Percentiles rank a stretch among this genome's conserved stretches.
Conservation (phyloP, 2,329 filamentous ascomycete species). For the Endothia cerciana region DNA sequence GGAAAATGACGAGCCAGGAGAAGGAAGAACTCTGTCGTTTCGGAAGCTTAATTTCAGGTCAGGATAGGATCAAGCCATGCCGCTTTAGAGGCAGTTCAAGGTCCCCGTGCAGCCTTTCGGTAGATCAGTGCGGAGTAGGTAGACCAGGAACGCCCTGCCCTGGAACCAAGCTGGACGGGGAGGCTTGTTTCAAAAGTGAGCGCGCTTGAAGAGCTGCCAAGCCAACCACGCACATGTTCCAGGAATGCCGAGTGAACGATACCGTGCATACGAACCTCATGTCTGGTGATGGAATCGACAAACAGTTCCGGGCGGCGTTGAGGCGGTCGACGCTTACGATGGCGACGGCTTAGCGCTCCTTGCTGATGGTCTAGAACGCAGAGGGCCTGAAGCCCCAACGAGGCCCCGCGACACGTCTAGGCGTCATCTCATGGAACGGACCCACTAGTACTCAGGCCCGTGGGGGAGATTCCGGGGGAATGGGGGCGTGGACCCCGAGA, state of each 20-base stretch:
- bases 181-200: not conserved
- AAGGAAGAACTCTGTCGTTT: not conserved
- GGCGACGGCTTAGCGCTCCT: not conserved
- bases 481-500: not conserved
- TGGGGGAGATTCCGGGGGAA: slow-evolving; percentile 21
- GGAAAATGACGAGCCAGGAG: not conserved
- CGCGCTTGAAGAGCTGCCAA: not conserved
- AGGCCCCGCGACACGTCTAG: not conserved
- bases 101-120: not conserved
- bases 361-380: not conserved
- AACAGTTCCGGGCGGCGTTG: not conserved
- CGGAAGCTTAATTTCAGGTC: not conserved
- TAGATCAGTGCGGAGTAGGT: not conserved
- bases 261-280: not conserved
- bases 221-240: not conserved
- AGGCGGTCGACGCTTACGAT: not conserved
- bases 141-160: slow-evolving; percentile 1
- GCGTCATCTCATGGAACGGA: too few relatives aligned
- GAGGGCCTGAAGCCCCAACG: too few relatives aligned
- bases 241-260: not conserved
- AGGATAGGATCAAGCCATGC: not conserved
- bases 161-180: not conserved
- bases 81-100: not conserved
- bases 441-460: slow-evolving; percentile 2
- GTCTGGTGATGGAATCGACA: not conserved